Conservation (phyloP, 1,139 yeast species). For the Yamadazyma jaroonii region DNA sequence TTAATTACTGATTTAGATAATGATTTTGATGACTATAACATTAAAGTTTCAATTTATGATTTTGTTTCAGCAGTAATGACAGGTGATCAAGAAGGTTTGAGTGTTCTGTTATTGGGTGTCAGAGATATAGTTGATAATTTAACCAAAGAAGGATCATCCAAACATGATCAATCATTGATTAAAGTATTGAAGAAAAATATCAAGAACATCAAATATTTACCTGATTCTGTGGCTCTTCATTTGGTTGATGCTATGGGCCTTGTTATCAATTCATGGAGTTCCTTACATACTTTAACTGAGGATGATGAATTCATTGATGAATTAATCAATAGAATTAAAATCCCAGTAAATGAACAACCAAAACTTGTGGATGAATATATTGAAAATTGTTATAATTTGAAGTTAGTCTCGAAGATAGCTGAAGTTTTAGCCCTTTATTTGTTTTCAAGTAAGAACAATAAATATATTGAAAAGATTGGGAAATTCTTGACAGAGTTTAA, state of each 20-base stretch:
- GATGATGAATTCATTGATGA: constrained; percentile 52
- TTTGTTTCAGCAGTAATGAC: constrained; percentile 76
- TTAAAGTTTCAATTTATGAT: constrained; percentile 60
- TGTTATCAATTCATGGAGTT: constrained; percentile 69
- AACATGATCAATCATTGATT: constrained; percentile 37
- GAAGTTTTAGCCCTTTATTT: constrained; percentile 74
- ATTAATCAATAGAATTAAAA: constrained; percentile 40
- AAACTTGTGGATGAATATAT: constrained; percentile 23
- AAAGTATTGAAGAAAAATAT: constrained; percentile 60
- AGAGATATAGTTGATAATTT: constrained; percentile 48
- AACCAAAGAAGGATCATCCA: constrained; percentile 15
- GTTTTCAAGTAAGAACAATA: constrained; percentile 53
- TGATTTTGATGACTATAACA: constrained; percentile 52
- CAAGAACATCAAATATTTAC: constrained; percentile 49
- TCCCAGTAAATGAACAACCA: constrained; percentile 19
- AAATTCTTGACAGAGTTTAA: constrained; percentile 40
- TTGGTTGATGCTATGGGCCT: constrained; percentile 63
- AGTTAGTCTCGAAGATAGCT: constrained; percentile 62
- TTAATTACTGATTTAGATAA: constrained; percentile 61
- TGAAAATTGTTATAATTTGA: constrained; percentile 53
- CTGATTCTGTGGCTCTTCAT: constrained; percentile 57
- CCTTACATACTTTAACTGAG: constrained; percentile 47
- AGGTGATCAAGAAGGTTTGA: constrained; percentile 82
- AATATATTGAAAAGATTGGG: constrained; percentile 40
- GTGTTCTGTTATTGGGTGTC: constrained; percentile 76